Evolutionary conservation across 1,284 basidiomycete species (phyloP), one percentile per base, ranked within the genome.

Genomic region (Malassezia brasiliensis): DNA sequence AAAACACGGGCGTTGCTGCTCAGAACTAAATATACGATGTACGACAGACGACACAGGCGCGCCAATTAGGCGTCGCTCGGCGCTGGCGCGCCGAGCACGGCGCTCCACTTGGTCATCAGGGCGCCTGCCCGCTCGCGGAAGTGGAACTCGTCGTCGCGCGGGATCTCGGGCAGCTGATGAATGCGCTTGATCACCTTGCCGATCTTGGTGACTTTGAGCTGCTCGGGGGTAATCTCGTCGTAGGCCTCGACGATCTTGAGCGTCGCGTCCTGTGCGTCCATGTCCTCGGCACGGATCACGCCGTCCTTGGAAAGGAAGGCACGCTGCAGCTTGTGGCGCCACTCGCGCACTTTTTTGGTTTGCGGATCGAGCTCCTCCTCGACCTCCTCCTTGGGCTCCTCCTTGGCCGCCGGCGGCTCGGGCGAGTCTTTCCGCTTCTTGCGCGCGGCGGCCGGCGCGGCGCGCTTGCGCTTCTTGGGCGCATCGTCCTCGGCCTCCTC

Each of bases 161-260:
- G 89, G 22, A 94, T 83, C 28, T 62, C 69, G 17, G 78, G 61
- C 19, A 91, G 79, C 30, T 83, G 80, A 41, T 86, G 81, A 67
- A 96, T 91, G 77, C 90, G 88, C 72, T 90, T 87, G 87, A 96
- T 91, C 49, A 98, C 91, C 78, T 96, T 96, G 77, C 87, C 89
- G 70, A 96, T 94, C 80, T 96, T 96, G 60, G 91, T 91, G 79
- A 84, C 86, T 41, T 60, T 53, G 47, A 93, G 83, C 69, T 90
- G 88, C 57, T 86, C 83, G 59, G 90, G 84, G 55, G 84, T 87
- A 79, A 94, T 90, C 28, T 62, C 67, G 48, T 86, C 81, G 74
- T 90, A 90, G 10, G 79, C 79, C 72, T 96, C 91, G 48, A 96
- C 86, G 5, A 81, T 83, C 35, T 81, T 83, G 79, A 96, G 90